Evolutionary conservation across 1,139 yeast genomes (phyloP).

Genomic region (Nadsonia commutata): DNA sequence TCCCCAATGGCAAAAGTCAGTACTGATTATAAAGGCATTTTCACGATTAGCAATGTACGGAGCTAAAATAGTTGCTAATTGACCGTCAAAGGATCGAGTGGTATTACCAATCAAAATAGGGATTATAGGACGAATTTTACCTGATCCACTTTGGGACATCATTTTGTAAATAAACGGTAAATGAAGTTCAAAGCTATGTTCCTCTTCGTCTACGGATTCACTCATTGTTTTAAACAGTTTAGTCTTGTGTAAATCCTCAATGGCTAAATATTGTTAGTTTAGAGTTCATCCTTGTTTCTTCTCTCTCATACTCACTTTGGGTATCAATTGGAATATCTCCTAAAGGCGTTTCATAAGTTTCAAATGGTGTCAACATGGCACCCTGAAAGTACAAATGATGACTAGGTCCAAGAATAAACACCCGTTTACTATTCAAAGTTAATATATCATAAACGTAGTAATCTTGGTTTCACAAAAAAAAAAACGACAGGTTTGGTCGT

Average conservation of each 20-base stretch:
- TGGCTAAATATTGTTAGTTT: too few species aligned
- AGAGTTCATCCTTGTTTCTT: constrained; percentile 6
- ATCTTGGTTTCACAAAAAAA: not conserved
- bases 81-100: constrained; percentile 30
- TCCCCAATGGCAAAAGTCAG: constrained; percentile 98
- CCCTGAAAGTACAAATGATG: constrained; percentile 74
- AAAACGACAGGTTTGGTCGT: not conserved
- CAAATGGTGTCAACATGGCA: constrained; percentile 42
- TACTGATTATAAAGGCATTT: constrained; percentile 64
- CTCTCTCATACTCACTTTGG: constrained; percentile 15
- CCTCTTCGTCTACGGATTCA: constrained; percentile 54
- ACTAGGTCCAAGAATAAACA: constrained; percentile 82
- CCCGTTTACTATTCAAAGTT: constrained; percentile 30
- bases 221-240: constrained; percentile 43
- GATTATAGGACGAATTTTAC: constrained; percentile 34
- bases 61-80: constrained; percentile 34
- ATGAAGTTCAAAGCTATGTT: constrained; percentile 94
- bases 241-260: constrained; percentile 22
- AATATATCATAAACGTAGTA: not conserved
- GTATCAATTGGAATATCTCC: constrained; percentile 60
- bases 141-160: constrained; percentile 21
- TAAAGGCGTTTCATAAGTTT: constrained; percentile 60
- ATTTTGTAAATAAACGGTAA: constrained; percentile 54
- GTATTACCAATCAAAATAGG: constrained; percentile 73
- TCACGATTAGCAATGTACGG: constrained; percentile 41